Conservation (phyloP, 208 protist species). For the Giardia duodenalis region DNA sequence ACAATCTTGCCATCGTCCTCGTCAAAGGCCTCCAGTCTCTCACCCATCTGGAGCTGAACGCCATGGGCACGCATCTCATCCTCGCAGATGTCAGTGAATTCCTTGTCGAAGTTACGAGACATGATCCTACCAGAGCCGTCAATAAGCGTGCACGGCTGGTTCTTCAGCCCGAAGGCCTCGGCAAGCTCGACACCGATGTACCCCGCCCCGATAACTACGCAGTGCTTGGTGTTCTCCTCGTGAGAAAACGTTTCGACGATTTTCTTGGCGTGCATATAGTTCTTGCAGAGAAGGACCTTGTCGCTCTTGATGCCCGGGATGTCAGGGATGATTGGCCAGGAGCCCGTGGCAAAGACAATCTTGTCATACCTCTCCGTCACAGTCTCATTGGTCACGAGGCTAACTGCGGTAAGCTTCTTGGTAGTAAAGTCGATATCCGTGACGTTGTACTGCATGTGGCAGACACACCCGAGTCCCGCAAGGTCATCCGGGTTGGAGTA, state of each 20-base stretch:
- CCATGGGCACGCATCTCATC: not conserved
- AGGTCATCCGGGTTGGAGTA: not conserved
- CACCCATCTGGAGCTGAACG: not conserved
- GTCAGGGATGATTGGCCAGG: not conserved
- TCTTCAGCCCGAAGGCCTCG: constrained; percentile 10
- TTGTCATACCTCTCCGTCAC: not conserved
- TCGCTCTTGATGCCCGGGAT: not conserved
- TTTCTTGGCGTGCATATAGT: constrained; percentile 14
- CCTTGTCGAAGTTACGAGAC: not conserved
- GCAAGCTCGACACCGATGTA: constrained; percentile 20
- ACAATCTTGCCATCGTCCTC: not conserved
- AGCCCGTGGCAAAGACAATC: constrained; percentile 9
- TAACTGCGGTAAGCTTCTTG: not conserved
- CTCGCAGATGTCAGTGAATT: not conserved
- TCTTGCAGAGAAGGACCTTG: constrained; percentile 22
- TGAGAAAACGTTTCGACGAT: not conserved
- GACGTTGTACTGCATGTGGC: not conserved
- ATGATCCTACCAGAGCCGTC: constrained; percentile 11
- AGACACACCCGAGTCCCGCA: not conserved
- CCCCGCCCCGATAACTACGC: not conserved
- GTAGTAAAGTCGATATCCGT: not conserved
- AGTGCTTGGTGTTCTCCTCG: not conserved
- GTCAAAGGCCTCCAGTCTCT: not conserved
- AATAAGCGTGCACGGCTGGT: not conserved
- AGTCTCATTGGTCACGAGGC: not conserved